Conservation (phyloP, 768 basidiomycete species). For the Panaeolus cyanescens region DNA sequence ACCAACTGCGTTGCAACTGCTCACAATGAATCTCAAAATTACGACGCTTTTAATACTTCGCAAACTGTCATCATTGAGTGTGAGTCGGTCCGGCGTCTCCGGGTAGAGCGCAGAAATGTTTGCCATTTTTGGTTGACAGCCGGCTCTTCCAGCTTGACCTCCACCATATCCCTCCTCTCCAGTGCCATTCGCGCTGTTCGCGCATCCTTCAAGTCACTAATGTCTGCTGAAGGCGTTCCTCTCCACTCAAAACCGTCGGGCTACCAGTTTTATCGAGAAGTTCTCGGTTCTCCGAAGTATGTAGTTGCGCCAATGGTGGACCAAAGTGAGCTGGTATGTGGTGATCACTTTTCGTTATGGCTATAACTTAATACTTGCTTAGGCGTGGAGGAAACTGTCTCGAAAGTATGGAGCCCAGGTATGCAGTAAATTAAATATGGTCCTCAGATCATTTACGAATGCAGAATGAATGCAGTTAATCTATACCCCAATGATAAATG, state of each 20-base stretch:
- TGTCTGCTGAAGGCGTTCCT: neutral
- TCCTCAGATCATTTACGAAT: neutral
- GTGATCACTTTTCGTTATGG: neutral
- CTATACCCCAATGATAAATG: constrained; percentile 99
- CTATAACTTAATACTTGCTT: constrained; percentile 11
- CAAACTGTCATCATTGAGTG: no score
- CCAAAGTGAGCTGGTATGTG: constrained; percentile 89
- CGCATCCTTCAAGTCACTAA: neutral
- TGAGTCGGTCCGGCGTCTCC: neutral
- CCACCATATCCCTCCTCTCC: neutral
- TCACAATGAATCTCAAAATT: no score
- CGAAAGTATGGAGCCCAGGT: constrained; percentile 84
- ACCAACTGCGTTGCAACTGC: no score
- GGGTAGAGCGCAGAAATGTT: neutral
- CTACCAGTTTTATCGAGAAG: constrained; percentile 80
- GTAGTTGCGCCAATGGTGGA: constrained; percentile 99
- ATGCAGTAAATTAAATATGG: constrained; percentile 12
- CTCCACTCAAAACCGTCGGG: constrained; percentile 36
- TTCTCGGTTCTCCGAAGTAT: constrained; percentile 83
- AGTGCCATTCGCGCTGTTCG: neutral
- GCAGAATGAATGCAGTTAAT: constrained; percentile 50
- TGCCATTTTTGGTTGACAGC: neutral
- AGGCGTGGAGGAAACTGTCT: constrained; percentile 91
- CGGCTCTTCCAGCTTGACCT: neutral
- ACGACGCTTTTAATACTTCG: no score